Evolutionary conservation across 192 early-diverging fungal species (phyloP).

Genomic region (Podila minutissima): DNA sequence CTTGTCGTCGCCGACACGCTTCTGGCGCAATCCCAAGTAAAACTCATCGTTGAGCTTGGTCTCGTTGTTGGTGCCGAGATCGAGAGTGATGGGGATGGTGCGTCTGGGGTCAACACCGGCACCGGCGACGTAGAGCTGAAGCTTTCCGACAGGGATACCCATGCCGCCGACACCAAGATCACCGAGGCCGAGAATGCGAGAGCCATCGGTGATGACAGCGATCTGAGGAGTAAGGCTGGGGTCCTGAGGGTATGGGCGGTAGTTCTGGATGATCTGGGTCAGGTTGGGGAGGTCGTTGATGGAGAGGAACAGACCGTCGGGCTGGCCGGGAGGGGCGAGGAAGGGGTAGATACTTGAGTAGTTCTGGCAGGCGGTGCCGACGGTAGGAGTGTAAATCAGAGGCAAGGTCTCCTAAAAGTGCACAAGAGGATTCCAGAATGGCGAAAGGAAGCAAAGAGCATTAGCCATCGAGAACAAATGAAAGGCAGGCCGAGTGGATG

Average conservation of each 20-base stretch:
- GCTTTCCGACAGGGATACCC: slow-evolving; percentile 96
- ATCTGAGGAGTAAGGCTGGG: slow-evolving; percentile 73
- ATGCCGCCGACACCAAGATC: slow-evolving; percentile 96
- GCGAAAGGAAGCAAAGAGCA: background rate
- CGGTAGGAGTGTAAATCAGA: slow-evolving; percentile 87
- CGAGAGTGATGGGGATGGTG: slow-evolving; percentile 91
- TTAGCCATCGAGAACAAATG: background rate
- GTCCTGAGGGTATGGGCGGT: slow-evolving; percentile 71
- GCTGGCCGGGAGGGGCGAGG: slow-evolving; percentile 75
- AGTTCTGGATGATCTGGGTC: slow-evolving; percentile 81
- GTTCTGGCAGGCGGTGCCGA: slow-evolving; percentile 85
- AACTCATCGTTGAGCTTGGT: slow-evolving; percentile 85
- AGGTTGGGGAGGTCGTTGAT: slow-evolving; percentile 79
- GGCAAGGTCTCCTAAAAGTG: slow-evolving; percentile 73
- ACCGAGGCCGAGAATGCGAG: slow-evolving; percentile 93
- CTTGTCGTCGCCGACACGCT: slow-evolving; percentile 69
- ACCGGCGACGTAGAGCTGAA: slow-evolving; percentile 90
- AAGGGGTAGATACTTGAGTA: slow-evolving; percentile 91
- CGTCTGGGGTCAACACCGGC: slow-evolving; percentile 87
- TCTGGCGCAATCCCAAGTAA: slow-evolving; percentile 84
- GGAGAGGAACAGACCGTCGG: slow-evolving; percentile 91
- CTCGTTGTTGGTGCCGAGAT: slow-evolving; percentile 92
- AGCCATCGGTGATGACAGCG: slow-evolving; percentile 96
- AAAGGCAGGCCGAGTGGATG: background rate
- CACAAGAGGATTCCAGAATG: background rate